Base-by-base conservation (phyloP, 2,329 filamentous ascomycete species). In the Penicillium sp. region DNA sequence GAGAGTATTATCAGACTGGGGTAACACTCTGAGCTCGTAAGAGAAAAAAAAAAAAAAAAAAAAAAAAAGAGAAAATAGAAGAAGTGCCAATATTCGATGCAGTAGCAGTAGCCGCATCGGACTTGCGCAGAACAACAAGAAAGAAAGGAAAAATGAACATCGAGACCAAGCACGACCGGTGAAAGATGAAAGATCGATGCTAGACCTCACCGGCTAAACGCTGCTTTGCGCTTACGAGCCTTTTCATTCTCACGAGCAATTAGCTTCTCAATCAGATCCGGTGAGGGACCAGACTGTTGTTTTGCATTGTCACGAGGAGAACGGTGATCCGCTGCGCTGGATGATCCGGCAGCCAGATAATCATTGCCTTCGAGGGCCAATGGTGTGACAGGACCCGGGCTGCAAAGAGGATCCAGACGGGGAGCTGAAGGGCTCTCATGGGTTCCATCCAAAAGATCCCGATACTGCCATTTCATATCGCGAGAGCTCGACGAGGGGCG, bases 361-460 rank as follows among this genome's bases (percentile, higher is more conserved):
- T 72, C 74, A 37, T 74, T 71, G 6, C 70, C 65, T 28, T 76
- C 75, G 8, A 79, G 66, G 1, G 67, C 72, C 44, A 79, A 62
- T 11, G 77, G 77, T 3, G 77, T 79, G 31, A 79, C 77, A 0
- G 76, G 75, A 2, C 77, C 77, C 1, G 77, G 77, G 48, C 77
- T 79, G 31, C 71, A 70, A 10, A 78, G 67, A 18, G 77, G 77
- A 43, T 77, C 75, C 14, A 79, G 61, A 5, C 76, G 73, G 7
- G 77, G 77, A 14, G 76, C 75, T 10, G 73, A 71, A n/a, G 77
- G 77, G 39, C 63, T 72, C 64, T 63, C 66, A 23, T 68, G 60
- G 14, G 69, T 62, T 11, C 70, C 66, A 11, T 77, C 73, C 10
- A 77, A 62, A 18, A 77, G 63, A n/a, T 79, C 76, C 5, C 75